Evolutionary conservation across 192 early-diverging fungal species (phyloP), one percentile per base, ranked within the genome.

Genomic region (Coemansia sp.): DNA sequence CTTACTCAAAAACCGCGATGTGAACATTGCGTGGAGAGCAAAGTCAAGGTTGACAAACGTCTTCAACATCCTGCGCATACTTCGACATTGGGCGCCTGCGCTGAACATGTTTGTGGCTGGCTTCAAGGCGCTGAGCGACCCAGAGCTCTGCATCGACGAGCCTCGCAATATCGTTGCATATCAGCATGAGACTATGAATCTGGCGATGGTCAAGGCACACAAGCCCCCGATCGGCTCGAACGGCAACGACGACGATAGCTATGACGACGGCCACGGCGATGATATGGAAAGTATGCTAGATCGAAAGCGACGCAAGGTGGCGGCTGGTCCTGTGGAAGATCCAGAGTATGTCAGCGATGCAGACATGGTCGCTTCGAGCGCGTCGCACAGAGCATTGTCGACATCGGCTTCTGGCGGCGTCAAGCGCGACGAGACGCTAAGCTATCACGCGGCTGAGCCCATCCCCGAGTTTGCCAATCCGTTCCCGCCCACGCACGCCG

Each of bases 31-130:
- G 43, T 75, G 79, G 69, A 65, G 57, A 42, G 71, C 79, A 15
- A 82, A 82, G 64, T 76, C 69, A 19, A 66, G 67, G 6, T 61
- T 82, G 10, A 70, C 62, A 0, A 74, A 82, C 46, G 73, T 76
- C 4, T 64, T 82, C 32, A 70, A 67, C 20, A 38, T 82, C 58
- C 31, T 82, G 37, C 62, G 79, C 14, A 73, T 74, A 32, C 60
- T 82, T 64, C 73, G 76, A 57, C 74, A 82, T 43, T 82, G 79
- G 79, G 73, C 74, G 17, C 79, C 79, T 17, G 79, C 79, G 4
- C 36, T 82, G 11, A 76, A 82, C 36, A 45, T 82, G 56, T 82
- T 82, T 69, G 79, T 70, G 3, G 71, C 71, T 42, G 79, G 73
- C 0, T 76, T 82, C 31, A 74, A 76, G 67, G 69, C 70, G 37